Evolutionary conservation across 306 rosid genomes (phyloP).

Genomic region (Echinosophora koreensis): DNA sequence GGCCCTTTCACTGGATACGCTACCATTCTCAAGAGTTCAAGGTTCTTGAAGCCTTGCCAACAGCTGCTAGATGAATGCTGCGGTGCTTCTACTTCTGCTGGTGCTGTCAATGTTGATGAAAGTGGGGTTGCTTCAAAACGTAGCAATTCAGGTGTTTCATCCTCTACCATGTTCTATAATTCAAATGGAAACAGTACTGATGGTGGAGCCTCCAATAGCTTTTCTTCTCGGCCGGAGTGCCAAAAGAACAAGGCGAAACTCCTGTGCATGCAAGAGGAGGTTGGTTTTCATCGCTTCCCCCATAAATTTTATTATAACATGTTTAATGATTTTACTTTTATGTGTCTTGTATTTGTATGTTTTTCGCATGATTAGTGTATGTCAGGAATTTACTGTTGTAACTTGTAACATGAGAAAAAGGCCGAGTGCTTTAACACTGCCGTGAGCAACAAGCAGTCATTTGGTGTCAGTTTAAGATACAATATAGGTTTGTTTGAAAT

Average conservation of each 20-base stretch:
- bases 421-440: slow-evolving; percentile 18
- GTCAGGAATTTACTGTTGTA: slow-evolving; percentile 37
- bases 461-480: slow-evolving; percentile 37
- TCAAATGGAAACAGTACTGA: slow-evolving; percentile 58
- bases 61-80: slow-evolving; percentile 72
- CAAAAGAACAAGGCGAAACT: slow-evolving; percentile 84
- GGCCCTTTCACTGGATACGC: slow-evolving; percentile 98
- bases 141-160: slow-evolving; percentile 57
- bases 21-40: slow-evolving; percentile 78
- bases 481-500: slow-evolving; percentile 6
- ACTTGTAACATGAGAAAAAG: slow-evolving; percentile 7
- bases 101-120: slow-evolving; percentile 48
- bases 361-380: slow-evolving; percentile 36
- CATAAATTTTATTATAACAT: slow-evolving; percentile 12
- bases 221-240: slow-evolving; percentile 68
- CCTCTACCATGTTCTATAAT: slow-evolving; percentile 57
- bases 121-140: slow-evolving; percentile 44
- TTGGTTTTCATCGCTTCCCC: slow-evolving; percentile 50
- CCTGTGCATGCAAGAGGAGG: slow-evolving; percentile 91
- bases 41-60: slow-evolving; percentile 78
- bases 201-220: slow-evolving; percentile 62
- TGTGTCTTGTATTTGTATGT: neutral
- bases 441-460: slow-evolving; percentile 12
- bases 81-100: slow-evolving; percentile 49
- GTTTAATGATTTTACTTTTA: slow-evolving; percentile 24